Percentiles rank a stretch among this genome's conserved stretches.
Conservation (phyloP, 192 early-diverging fungal genomes). For the Allomyces macrogynus region DNA sequence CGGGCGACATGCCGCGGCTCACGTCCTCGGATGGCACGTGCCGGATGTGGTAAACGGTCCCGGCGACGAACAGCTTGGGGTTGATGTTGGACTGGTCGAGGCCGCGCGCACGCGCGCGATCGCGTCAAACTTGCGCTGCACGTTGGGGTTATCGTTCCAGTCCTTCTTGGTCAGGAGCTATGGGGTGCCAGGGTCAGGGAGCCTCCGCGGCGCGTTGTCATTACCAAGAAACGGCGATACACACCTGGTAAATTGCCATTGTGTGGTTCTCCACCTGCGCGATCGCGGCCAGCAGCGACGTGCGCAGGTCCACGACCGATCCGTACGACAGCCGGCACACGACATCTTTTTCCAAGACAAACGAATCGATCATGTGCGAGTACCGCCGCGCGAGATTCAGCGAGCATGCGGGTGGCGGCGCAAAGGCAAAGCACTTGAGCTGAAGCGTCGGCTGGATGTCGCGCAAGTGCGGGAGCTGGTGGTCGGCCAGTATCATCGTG, state of each 20-base stretch:
- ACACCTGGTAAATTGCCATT: neutral
- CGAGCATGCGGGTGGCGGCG: slow-evolving; percentile 32
- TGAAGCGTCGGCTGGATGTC: slow-evolving; percentile 9
- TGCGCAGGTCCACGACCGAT: slow-evolving; percentile 25
- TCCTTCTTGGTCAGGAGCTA: too few relatives aligned
- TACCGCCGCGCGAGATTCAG: slow-evolving; percentile 28
- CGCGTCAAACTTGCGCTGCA: neutral
- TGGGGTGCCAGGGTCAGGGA: too few relatives aligned
- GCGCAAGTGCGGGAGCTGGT: slow-evolving; percentile 14
- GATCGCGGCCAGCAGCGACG: neutral
- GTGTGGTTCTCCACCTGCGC: neutral
- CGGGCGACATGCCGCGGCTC: too few relatives aligned
- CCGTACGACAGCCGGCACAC: slow-evolving; percentile 44
- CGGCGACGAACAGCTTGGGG: neutral
- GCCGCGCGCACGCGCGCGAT: neutral
- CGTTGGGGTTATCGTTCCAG: too few relatives aligned
- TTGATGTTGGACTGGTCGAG: neutral
- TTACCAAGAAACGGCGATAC: too few relatives aligned
- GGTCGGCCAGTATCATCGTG: slow-evolving; percentile 47
- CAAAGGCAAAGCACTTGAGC: slow-evolving; percentile 27
- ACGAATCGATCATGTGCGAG: slow-evolving; percentile 31
- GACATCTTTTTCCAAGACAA: slow-evolving; percentile 39
- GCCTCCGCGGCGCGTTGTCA: too few relatives aligned
- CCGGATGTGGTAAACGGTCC: neutral
- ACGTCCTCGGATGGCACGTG: neutral